Evolutionary conservation across 140 eudicot genomes (phyloP).

Genomic region (Oenanthe javanica): DNA sequence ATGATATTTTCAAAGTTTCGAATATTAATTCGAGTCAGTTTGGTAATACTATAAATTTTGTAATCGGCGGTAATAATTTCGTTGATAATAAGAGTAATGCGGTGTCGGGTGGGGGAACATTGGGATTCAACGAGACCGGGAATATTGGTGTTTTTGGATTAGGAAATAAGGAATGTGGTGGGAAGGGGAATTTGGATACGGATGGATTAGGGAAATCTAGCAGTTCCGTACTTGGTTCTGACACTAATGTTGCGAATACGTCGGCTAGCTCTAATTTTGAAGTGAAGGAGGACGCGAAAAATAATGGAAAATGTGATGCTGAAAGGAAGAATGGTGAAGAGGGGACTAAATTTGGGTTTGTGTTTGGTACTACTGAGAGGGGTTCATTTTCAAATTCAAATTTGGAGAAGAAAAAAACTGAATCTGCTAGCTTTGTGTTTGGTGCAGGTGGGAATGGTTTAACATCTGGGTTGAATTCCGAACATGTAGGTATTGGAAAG

Average conservation of each 20-base stretch:
- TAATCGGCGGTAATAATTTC: not conserved
- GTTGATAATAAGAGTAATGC: conserved; percentile 19
- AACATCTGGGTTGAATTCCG: not conserved
- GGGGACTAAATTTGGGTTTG: conserved; percentile 7
- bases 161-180: not conserved
- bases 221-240: conserved; percentile 12
- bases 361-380: conserved; percentile 11
- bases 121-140: conserved; percentile 9
- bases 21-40: not conserved
- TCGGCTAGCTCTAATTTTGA: not conserved
- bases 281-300: not conserved
- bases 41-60: conserved; percentile 17
- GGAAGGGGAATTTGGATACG: not conserved
- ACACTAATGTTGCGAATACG: not conserved
- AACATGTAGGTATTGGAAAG: not conserved
- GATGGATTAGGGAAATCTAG: conserved; percentile 4
- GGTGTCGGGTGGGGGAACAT: conserved; percentile 7
- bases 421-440: conserved; percentile 13
- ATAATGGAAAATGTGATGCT: not conserved
- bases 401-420: conserved; percentile 5
- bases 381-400: not conserved
- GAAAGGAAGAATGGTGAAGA: conserved; percentile 1
- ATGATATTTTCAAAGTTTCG: conserved; percentile 7
- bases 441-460: conserved; percentile 12
- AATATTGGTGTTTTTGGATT: conserved; percentile 26